Evolutionary conservation across 2,329 filamentous ascomycete genomes (phyloP).

Genomic region (Aspergillus fructus): DNA sequence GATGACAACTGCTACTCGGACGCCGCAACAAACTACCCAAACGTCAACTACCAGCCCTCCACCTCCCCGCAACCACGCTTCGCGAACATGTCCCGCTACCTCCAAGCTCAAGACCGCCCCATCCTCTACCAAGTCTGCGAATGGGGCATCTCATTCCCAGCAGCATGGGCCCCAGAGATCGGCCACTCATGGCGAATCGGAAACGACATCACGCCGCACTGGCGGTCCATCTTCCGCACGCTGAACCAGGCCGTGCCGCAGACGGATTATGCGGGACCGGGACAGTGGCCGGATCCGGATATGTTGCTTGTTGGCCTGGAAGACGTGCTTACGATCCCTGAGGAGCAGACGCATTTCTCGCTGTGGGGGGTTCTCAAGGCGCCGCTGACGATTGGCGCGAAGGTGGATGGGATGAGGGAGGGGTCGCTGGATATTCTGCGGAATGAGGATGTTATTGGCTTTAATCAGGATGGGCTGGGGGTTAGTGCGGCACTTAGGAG

Average conservation of each 20-base stretch:
- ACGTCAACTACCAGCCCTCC: conserved; percentile 42
- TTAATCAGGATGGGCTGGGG: conserved; percentile 58
- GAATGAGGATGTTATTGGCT: conserved; percentile 56
- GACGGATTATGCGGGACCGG: conserved; percentile 44
- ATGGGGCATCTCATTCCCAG: conserved; percentile 53
- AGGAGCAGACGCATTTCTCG: conserved; percentile 55
- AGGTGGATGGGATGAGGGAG: conserved; percentile 32
- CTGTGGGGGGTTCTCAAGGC: conserved; percentile 56
- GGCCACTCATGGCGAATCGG: conserved; percentile 54
- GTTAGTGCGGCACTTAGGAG: conserved; percentile 52
- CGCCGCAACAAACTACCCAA: conserved; percentile 38
- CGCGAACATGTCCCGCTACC: conserved; percentile 47
- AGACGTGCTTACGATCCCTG: conserved; percentile 42
- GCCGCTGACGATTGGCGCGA: conserved; percentile 50
- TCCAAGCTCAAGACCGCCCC: conserved; percentile 41
- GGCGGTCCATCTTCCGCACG: conserved; percentile 54
- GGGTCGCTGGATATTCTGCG: conserved; percentile 46
- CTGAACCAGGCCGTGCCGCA: conserved; percentile 54
- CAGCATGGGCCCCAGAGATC: conserved; percentile 48
- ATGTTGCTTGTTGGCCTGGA: conserved; percentile 55
- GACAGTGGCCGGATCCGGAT: conserved; percentile 54
- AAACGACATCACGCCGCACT: conserved; percentile 55
- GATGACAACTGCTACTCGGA: conserved; percentile 54
- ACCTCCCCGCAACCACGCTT: conserved; percentile 45
- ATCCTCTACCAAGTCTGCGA: conserved; percentile 55